Conservation (phyloP, 1,284 basidiomycete genomes). For the Moesziomyces globuligerus region DNA sequence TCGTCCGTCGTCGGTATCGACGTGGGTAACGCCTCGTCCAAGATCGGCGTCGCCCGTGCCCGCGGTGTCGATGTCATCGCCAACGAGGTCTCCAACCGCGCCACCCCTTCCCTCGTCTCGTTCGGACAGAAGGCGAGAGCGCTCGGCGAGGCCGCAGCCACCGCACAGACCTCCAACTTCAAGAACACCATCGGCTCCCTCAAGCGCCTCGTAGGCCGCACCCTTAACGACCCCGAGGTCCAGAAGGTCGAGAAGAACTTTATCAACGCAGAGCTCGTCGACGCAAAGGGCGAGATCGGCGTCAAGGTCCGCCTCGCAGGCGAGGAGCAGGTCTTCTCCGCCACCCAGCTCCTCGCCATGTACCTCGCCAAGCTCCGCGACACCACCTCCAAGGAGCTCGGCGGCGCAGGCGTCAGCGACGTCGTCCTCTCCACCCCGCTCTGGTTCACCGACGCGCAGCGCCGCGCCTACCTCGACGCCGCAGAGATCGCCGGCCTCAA, state of each 20-base stretch:
- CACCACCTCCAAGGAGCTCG: constrained; percentile 63
- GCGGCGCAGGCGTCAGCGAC: constrained; percentile 63
- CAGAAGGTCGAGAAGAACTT: constrained; percentile 65
- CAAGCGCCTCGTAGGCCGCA: constrained; percentile 65
- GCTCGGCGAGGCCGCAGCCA: constrained; percentile 65
- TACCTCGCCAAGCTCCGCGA: constrained; percentile 66
- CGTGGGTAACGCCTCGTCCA: constrained; percentile 62
- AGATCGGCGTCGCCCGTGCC: constrained; percentile 65
- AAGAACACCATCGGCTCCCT: constrained; percentile 67
- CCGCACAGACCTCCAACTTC: constrained; percentile 66
- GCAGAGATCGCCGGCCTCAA: constrained; percentile 66
- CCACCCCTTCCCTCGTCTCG: constrained; percentile 65
- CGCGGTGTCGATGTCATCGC: constrained; percentile 65
- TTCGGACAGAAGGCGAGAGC: constrained; percentile 65
- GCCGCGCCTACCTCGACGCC: constrained; percentile 64
- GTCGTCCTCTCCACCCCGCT: constrained; percentile 66
- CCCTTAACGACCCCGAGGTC: constrained; percentile 60
- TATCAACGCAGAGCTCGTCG: constrained; percentile 65
- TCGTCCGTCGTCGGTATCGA: constrained; percentile 66
- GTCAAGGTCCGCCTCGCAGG: constrained; percentile 65
- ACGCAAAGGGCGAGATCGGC: constrained; percentile 65
- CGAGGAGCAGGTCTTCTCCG: constrained; percentile 64
- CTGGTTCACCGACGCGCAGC: constrained; percentile 66
- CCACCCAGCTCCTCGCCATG: constrained; percentile 67
- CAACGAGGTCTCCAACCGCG: constrained; percentile 66